Conservation (phyloP, 176 grass and related monocot genomes). For the Triticum urartu region DNA sequence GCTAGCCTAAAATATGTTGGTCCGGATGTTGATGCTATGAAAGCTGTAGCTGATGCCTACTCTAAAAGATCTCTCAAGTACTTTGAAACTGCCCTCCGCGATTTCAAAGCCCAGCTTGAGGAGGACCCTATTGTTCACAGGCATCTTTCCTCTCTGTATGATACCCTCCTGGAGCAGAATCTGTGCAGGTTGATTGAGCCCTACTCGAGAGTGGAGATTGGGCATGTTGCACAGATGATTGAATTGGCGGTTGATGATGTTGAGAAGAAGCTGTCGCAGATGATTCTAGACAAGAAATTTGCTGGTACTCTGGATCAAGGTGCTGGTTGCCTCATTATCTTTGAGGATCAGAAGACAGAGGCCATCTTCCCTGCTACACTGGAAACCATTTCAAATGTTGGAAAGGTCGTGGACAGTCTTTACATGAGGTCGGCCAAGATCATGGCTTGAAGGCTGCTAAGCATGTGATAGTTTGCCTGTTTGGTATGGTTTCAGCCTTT, state of each 20-base stretch:
- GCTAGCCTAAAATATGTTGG: constrained; percentile 69
- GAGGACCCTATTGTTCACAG: constrained; percentile 77
- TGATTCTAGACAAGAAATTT: constrained; percentile 86
- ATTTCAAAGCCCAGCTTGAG: constrained; percentile 62
- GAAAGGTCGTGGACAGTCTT: constrained; percentile 75
- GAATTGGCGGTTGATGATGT: constrained; percentile 67
- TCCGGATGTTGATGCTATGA: constrained; percentile 95
- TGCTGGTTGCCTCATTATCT: constrained; percentile 77
- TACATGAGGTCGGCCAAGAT: constrained; percentile 73
- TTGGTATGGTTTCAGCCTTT: constrained; percentile 14
- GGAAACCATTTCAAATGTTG: constrained; percentile 65
- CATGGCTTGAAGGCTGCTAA: constrained; percentile 44
- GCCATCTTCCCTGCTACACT: constrained; percentile 70
- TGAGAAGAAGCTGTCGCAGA: constrained; percentile 76
- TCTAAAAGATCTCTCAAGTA: constrained; percentile 65
- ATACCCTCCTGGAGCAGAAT: constrained; percentile 80
- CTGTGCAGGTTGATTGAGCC: constrained; percentile 75
- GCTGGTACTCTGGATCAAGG: constrained; percentile 77
- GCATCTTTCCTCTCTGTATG: constrained; percentile 74
- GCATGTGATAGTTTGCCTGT: neutral
- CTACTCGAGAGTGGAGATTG: constrained; percentile 64
- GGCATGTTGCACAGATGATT: constrained; percentile 61
- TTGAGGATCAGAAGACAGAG: constrained; percentile 57
- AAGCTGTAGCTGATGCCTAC: constrained; percentile 73
- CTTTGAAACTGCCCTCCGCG: constrained; percentile 64